Conservation (phyloP, 2,329 filamentous ascomycete species). For the Trichoderma simmonsii region DNA sequence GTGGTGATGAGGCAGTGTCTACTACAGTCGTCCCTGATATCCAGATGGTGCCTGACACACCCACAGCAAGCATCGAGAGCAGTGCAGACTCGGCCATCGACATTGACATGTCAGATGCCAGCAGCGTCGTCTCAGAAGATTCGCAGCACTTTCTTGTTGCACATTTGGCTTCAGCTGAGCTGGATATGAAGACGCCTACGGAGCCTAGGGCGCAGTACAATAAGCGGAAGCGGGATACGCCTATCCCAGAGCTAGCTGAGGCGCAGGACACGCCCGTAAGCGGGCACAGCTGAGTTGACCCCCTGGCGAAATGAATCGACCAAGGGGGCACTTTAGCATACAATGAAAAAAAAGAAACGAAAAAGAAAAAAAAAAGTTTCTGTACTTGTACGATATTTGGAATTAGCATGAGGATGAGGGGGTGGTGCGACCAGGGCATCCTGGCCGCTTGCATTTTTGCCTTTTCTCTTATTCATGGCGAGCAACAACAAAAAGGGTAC, state of each 20-base stretch:
- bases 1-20: neutral
- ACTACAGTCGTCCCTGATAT: neutral
- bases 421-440: neutral
- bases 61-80: conserved; percentile 42
- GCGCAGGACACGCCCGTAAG: conserved; percentile 9
- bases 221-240: conserved; percentile 24
- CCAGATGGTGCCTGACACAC: conserved; percentile 30
- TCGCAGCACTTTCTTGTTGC: conserved; percentile 26
- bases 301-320: neutral
- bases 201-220: conserved; percentile 23
- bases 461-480: neutral
- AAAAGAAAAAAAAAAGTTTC: neutral
- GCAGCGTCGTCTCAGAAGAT: conserved; percentile 38
- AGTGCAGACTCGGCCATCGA: conserved; percentile 34
- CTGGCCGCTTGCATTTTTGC: neutral
- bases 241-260: conserved; percentile 25
- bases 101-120: conserved; percentile 50
- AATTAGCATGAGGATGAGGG: neutral
- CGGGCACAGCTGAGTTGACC: conserved; percentile 1
- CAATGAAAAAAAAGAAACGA: neutral
- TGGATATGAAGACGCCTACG: conserved; percentile 41
- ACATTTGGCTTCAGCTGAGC: conserved; percentile 25
- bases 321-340: neutral
- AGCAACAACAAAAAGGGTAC: neutral
- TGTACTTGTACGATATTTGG: neutral